phyloP scores from a whole-genome alignment of 805 yeast species.

The Kregervanrija fluxuum region DNA sequence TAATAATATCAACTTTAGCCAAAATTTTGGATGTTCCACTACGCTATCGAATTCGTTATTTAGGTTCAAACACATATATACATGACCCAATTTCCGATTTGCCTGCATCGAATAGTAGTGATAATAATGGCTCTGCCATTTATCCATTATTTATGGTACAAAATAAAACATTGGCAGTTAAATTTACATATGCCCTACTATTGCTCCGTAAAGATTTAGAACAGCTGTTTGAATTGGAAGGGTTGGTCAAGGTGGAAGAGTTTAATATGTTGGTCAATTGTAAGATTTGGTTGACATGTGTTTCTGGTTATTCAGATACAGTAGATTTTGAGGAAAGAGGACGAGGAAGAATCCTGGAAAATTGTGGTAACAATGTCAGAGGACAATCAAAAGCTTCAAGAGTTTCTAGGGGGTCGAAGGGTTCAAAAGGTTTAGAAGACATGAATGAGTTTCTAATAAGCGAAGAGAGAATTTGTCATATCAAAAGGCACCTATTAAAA shows the following conservation, averaged over 20 bases:
- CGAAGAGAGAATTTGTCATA: constrained; percentile 21
- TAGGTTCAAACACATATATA: constrained; percentile 42
- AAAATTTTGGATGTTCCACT: constrained; percentile 36
- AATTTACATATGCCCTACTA: constrained; percentile 44
- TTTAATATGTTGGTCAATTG: constrained; percentile 27
- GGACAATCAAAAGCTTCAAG: not conserved
- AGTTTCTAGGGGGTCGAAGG: constrained; percentile 1
- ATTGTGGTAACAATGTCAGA: not conserved
- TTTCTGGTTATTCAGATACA: constrained; percentile 5
- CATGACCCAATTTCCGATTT: constrained; percentile 39
- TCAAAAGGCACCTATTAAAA: constrained; percentile 19
- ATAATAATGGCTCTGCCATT: constrained; percentile 5
- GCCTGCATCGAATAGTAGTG: not conserved
- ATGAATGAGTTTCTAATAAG: constrained; percentile 9
- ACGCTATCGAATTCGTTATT: constrained; percentile 41
- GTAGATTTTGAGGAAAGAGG: not conserved
- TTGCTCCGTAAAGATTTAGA: constrained; percentile 41
- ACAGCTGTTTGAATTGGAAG: constrained; percentile 30
- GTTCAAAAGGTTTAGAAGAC: constrained; percentile 2
- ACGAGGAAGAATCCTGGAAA: too few species aligned
- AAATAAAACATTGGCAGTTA: constrained; percentile 26
- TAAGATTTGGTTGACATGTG: constrained; percentile 28
- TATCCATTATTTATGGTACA: constrained; percentile 48
- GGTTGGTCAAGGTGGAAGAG: constrained; percentile 24
- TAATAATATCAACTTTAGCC: constrained; percentile 34